These are phyloP conservation scores for Lodderomyces metapsilosis DNA, from an alignment of 1,139 yeast species.

Conservation along the genomic window DNA sequence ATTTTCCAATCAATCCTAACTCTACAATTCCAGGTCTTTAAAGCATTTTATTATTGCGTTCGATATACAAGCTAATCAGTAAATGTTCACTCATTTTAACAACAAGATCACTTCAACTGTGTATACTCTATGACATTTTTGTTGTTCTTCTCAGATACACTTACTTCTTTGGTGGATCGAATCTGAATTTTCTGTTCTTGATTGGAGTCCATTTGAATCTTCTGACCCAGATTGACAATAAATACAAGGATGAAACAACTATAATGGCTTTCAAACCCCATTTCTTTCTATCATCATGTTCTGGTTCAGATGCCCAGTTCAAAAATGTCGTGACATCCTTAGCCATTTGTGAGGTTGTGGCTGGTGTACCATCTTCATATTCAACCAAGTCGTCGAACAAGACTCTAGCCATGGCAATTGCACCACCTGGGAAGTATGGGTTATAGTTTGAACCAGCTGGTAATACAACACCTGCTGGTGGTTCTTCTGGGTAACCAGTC, in stretches of 20 bases:
- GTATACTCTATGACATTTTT: neutral
- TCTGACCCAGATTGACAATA: slow-evolving; percentile 88
- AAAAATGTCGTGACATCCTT: slow-evolving; percentile 94
- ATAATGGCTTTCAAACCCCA: slow-evolving; percentile 92
- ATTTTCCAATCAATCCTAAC: too few species aligned
- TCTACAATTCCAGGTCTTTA: too few species aligned
- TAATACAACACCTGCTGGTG: slow-evolving; percentile 94
- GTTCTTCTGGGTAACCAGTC: slow-evolving; percentile 98
- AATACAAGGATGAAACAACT: slow-evolving; percentile 75
- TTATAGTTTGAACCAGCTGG: slow-evolving; percentile 96
- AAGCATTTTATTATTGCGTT: slow-evolving; percentile 2
- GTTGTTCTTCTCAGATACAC: neutral
- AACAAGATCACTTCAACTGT: neutral
- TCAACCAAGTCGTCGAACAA: slow-evolving; percentile 96
- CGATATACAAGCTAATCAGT: neutral
- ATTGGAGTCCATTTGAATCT: slow-evolving; percentile 97
- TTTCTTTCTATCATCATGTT: slow-evolving; percentile 97
- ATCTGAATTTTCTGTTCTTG: slow-evolving; percentile 92
- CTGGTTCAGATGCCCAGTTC: slow-evolving; percentile 99
- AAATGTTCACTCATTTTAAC: too few species aligned
- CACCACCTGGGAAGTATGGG: slow-evolving; percentile 99
- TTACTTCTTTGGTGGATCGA: slow-evolving; percentile 64
- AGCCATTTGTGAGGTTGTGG: slow-evolving; percentile 98
- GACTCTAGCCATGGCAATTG: slow-evolving; percentile 99
- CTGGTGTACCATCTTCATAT: slow-evolving; percentile 98